Evolutionary conservation across 1,139 yeast species (phyloP).

Genomic region (Candida mesenterica): DNA sequence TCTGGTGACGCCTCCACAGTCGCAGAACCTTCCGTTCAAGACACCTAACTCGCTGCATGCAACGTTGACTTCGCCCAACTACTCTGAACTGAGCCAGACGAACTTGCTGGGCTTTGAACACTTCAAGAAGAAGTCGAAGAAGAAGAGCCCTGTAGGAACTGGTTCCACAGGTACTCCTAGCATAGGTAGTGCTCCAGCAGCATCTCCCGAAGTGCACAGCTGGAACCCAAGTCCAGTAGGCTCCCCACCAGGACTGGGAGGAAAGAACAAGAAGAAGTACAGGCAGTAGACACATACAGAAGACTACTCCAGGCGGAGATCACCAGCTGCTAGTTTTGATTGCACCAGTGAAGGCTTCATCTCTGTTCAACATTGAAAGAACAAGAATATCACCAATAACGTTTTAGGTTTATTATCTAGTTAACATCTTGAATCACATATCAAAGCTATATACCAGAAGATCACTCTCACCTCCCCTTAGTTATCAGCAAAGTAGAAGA

Average conservation of each 20-base stretch:
- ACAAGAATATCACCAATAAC: no score
- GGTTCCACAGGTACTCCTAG: background rate
- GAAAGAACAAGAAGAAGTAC: background rate
- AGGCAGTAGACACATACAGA: no score
- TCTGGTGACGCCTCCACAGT: slow-evolving; percentile 2
- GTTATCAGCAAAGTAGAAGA: no score
- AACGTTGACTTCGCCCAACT: slow-evolving; percentile 4
- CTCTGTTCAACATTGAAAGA: no score
- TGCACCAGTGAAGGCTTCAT: no score
- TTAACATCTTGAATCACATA: no score
- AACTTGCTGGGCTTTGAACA: slow-evolving; percentile 23
- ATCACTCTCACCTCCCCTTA: no score
- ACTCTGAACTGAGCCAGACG: slow-evolving; percentile 10
- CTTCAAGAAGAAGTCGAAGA: slow-evolving; percentile 27
- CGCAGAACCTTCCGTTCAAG: slow-evolving; percentile 11
- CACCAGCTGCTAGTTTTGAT: no score
- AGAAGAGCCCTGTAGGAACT: slow-evolving; percentile 6
- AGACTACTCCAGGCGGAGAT: no score
- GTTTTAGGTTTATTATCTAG: no score
- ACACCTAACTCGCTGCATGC: slow-evolving; percentile 8
- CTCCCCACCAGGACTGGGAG: slow-evolving; percentile 11
- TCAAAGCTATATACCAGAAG: no score
- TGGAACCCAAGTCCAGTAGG: slow-evolving; percentile 7
- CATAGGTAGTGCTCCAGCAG: slow-evolving; percentile 12
- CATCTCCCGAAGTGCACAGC: slow-evolving; percentile 12